A percentile compares a stretch with the other conserved stretches of the same genome.
These are phyloP conservation scores for Umbilicus rupestris DNA, from an alignment of 164 flowering plant genomes.

Conservation along the genomic window DNA sequence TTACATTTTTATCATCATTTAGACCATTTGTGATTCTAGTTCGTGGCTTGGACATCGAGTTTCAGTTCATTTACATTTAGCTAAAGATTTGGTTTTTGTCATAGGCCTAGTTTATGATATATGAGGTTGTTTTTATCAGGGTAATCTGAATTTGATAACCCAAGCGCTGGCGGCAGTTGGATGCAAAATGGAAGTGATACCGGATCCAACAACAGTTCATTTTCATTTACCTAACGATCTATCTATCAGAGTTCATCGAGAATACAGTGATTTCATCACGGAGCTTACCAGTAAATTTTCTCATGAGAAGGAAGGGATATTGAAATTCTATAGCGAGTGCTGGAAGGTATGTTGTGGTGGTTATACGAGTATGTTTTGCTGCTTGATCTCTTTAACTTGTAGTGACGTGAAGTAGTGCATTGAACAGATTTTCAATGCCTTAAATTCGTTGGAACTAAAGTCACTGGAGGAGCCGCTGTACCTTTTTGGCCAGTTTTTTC, in stretches of 20 bases:
- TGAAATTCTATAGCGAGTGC: slow-evolving; percentile 73
- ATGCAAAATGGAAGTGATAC: slow-evolving; percentile 78
- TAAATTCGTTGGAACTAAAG: slow-evolving; percentile 87
- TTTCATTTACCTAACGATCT: slow-evolving; percentile 81
- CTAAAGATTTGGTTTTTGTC: not conserved
- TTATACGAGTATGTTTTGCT: not conserved
- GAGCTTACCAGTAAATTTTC: slow-evolving; percentile 73
- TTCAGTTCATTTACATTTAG: too few relatives aligned
- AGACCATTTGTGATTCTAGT: not conserved
- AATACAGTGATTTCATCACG: slow-evolving; percentile 52
- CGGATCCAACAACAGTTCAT: slow-evolving; percentile 95
- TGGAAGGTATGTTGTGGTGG: slow-evolving; percentile 71
- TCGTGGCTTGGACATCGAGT: not conserved
- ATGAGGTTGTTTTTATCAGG: slow-evolving; percentile 32
- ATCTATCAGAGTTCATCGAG: slow-evolving; percentile 76
- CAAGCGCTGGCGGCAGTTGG: slow-evolving; percentile 94
- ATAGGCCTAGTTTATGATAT: not conserved
- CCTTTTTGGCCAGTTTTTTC: slow-evolving; percentile 91
- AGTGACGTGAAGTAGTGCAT: not conserved
- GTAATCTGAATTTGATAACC: slow-evolving; percentile 91
- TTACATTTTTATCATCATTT: not conserved
- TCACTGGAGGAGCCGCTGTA: slow-evolving; percentile 95
- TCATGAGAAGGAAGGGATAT: slow-evolving; percentile 85
- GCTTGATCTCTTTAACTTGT: not conserved
- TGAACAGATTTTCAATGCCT: slow-evolving; percentile 71